Conservation (phyloP, 2,329 filamentous ascomycete species). For the Cytospora mali region DNA sequence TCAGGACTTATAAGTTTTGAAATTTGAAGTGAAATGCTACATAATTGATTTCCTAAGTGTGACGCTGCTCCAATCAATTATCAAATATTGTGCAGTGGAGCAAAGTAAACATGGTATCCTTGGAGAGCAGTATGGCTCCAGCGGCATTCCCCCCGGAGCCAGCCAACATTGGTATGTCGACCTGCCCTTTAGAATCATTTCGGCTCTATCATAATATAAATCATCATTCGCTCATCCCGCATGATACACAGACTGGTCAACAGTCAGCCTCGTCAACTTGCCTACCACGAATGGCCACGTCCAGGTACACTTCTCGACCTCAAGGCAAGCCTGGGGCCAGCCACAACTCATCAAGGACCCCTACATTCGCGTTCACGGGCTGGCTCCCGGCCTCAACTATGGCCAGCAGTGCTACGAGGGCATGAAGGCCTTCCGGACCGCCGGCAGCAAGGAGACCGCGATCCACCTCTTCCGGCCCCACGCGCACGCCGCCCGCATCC, state of each 20-base stretch:
- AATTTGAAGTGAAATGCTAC: background rate
- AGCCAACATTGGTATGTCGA: conserved; percentile 2
- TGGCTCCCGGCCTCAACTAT: conserved; percentile 5
- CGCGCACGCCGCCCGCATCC: conserved; percentile 65
- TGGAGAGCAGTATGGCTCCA: background rate
- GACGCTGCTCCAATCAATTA: background rate
- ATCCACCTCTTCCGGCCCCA: conserved; percentile 67
- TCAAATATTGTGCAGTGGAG: too few species aligned
- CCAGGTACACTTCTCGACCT: background rate
- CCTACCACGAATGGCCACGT: background rate
- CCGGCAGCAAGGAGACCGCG: background rate
- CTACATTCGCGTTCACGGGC: conserved; percentile 5
- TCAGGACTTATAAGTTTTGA: too few species aligned
- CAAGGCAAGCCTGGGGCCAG: background rate
- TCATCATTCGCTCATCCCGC: background rate
- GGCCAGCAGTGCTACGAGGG: conserved; percentile 10
- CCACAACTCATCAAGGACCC: conserved; percentile 4
- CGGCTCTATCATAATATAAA: too few species aligned
- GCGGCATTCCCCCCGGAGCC: background rate
- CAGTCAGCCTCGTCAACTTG: background rate
- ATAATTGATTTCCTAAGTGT: background rate
- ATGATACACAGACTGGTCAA: background rate
- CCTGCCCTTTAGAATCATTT: too few species aligned
- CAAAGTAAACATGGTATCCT: background rate
- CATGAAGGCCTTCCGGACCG: conserved; percentile 6